These are phyloP conservation scores for Claviceps sp. DNA, from an alignment of 2,329 filamentous ascomycete genomes.

Conservation along the genomic window DNA sequence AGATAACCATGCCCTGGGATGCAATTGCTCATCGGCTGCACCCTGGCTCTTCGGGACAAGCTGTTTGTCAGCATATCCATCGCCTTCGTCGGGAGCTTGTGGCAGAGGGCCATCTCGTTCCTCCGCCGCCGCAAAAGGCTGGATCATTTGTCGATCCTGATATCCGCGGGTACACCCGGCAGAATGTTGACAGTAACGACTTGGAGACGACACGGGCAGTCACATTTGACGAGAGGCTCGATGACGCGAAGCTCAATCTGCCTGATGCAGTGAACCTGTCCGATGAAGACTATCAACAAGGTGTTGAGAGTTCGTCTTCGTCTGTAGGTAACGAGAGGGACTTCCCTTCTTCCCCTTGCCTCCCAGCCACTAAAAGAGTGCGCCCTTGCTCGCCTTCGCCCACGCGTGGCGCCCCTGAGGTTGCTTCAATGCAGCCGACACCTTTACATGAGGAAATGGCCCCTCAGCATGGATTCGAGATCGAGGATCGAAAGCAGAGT, in stretches of 20 bases:
- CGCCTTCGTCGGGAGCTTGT: conserved; percentile 22
- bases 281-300: conserved; percentile 4
- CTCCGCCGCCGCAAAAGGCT: conserved; percentile 19
- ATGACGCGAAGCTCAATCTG: conserved; percentile 20
- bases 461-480: neutral
- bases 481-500: neutral
- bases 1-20: conserved; percentile 25
- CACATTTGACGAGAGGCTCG: conserved; percentile 17
- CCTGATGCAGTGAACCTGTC: conserved; percentile 6
- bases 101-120: conserved; percentile 28
- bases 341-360: conserved; percentile 7
- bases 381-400: conserved; percentile 7
- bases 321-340: conserved; percentile 3
- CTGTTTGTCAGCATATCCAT: conserved; percentile 23
- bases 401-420: neutral
- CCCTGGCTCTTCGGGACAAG: conserved; percentile 25
- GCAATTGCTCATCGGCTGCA: conserved; percentile 26
- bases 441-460: neutral
- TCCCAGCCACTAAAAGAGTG: neutral
- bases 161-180: conserved; percentile 22
- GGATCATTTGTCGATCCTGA: conserved; percentile 10
- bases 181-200: conserved; percentile 13
- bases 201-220: conserved; percentile 16
- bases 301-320: neutral
- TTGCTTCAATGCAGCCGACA: neutral